Evolutionary conservation across 768 basidiomycete species (phyloP).

Genomic region (Agaricus bisporus): DNA sequence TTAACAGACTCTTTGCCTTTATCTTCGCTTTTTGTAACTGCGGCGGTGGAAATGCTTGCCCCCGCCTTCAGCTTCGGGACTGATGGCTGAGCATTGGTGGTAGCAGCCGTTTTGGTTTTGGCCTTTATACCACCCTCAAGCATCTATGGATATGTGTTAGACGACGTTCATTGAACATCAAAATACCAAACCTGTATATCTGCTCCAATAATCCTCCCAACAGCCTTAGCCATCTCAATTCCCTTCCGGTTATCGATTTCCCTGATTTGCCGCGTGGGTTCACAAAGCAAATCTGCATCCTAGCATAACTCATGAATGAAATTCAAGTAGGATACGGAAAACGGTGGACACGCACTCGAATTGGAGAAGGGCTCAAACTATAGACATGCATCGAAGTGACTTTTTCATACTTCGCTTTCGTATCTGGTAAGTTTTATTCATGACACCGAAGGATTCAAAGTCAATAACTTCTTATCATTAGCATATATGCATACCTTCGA

Average conservation of each 20-base stretch:
- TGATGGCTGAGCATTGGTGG: slow-evolving; percentile 28
- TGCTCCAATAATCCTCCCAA: slow-evolving; percentile 39
- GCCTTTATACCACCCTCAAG: slow-evolving; percentile 13
- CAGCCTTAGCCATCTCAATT: slow-evolving; percentile 27
- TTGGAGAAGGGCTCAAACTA: slow-evolving; percentile 58
- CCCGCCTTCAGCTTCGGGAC: slow-evolving; percentile 11
- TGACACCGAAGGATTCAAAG: neutral
- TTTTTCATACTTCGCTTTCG: slow-evolving; percentile 44
- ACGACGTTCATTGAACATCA: neutral
- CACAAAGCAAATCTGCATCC: slow-evolving; percentile 42
- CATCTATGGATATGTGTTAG: slow-evolving; percentile 14
- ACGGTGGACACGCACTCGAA: slow-evolving; percentile 40
- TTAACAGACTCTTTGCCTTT: slow-evolving; percentile 13
- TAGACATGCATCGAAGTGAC: slow-evolving; percentile 63
- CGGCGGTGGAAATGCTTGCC: neutral
- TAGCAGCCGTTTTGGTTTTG: slow-evolving; percentile 33
- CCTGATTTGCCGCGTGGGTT: slow-evolving; percentile 32
- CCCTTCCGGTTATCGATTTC: slow-evolving; percentile 37
- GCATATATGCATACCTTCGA: slow-evolving; percentile 47
- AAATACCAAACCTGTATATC: slow-evolving; percentile 36
- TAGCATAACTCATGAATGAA: slow-evolving; percentile 14
- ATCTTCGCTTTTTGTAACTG: slow-evolving; percentile 13
- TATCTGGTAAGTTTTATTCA: slow-evolving; percentile 28
- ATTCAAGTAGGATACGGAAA: neutral
- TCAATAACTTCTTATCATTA: neutral